Evolutionary conservation across 2,329 filamentous ascomycete genomes (phyloP), one percentile per base, ranked within the genome.

Genomic region (Fusarium pseudonygamai): DNA sequence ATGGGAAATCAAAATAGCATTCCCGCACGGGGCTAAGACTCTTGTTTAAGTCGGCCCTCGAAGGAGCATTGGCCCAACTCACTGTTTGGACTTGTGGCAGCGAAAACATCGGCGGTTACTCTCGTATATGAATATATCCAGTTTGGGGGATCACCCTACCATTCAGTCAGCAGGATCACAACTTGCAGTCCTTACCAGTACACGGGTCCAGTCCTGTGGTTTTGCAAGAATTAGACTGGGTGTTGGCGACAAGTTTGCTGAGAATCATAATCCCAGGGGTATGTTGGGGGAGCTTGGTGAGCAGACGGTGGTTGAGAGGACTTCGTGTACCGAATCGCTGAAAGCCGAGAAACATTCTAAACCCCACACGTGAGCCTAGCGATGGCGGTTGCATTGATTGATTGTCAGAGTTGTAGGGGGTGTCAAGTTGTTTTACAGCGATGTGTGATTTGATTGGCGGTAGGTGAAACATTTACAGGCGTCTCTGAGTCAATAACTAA

Each of bases 391-490:
- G 59, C 53, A 70, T 67, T 49, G 55, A 70, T 67, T 46, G 57
- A 39, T 49, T 63, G 69, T 60, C 59, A 67, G 45, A 53, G 74
- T 74, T 75, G 71, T 72, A 74, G 70, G 72, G 71, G 75, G 69
- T 65, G 72, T 77, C 67, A 76, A 70, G 69, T 75, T 75, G 69
- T 79, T 82, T 69, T 79, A 82, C 80, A 79, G 76, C 75, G 75
- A 64, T 77, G 59, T 68, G 71, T 39, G 72, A 75, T 71, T 68
- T 69, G 72, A 66, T 73, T 80, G 75, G 76, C 71, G 75, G 71
- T 66, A 62, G 69, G 76, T 76, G 78, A 76, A 73, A 79, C 72
- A 76, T 78, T 82, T 81, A 82, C 79, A 77, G 71, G 76, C 69
- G 75, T 73, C 67, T 80, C 71, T 79, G 76, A 72, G 67, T 78